Base-by-base conservation (phyloP, 768 basidiomycete genomes). In the Mycena rebaudengoi region DNA sequence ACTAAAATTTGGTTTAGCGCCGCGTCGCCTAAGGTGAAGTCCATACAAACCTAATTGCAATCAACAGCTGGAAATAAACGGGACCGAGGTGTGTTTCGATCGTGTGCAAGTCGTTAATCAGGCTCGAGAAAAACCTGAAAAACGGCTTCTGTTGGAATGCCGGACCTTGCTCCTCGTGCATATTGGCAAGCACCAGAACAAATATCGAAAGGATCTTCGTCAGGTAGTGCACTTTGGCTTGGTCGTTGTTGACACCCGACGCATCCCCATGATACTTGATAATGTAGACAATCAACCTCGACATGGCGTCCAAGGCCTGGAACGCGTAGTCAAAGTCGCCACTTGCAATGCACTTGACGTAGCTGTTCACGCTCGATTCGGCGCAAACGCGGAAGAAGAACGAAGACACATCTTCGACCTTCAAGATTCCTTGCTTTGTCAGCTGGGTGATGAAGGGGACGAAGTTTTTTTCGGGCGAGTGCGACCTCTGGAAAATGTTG, bases 181-280 rank as follows among this genome's bases (percentile, higher is more conserved):
- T 85, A 70, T 95, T 95, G 64, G 98, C 95, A 59, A 99, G 81
- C 11, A 98, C 96, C 62, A 99, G 88, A 28, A 99, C 95, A 75
- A 98, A 92, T 77, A 99, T 99, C 13, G 97, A 97, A 60, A 99
- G 79, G 62, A 99, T 98, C 80, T 98, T 99, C 53, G 94, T 95
- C 70, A 98, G 82, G 79, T 98, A 99, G 75, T 97, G 94, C 13
- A 96, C 94, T 76, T 98, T 98, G 18, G 96, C 95, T 70, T 95
- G 91, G 69, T 97, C 96, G 70, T 94, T 95, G 77, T 96, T 94
- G 61, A 94, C 84, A 11, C 94, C 95, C 13, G 91, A 89, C 26
- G 96, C 94, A 79, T 99, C 98, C 12, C 96, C 98, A 69, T 99
- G 97, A 75, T 99, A 98, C 82, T 99, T 99, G 87, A 99, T 96